phyloP scores from a whole-genome alignment of 345 rosid genomes.

The Bruguiera gymnorhiza region DNA sequence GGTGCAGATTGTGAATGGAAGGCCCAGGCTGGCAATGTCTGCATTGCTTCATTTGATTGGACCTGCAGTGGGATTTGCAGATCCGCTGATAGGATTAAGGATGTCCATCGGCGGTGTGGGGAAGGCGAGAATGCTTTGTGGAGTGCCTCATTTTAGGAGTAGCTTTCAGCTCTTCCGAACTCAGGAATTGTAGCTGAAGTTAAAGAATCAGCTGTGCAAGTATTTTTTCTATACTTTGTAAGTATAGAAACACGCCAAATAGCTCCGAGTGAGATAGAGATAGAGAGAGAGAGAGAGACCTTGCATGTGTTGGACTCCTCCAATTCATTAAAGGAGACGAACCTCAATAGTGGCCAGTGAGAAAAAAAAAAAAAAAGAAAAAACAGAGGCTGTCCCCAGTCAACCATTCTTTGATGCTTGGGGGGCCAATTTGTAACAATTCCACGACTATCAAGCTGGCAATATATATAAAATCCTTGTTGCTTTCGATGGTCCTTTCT shows the following conservation, averaged over 20 bases:
- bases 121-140: constrained; percentile 89
- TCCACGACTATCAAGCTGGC: constrained; percentile 30
- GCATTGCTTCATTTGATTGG: constrained; percentile 97
- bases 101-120: constrained; percentile 88
- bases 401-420: constrained; percentile 41
- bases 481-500: neutral
- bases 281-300: constrained; percentile 17
- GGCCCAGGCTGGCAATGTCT: constrained; percentile 94
- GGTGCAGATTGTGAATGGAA: constrained; percentile 91
- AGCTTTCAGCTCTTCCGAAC: constrained; percentile 30
- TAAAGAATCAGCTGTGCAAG: constrained; percentile 12
- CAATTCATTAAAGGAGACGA: constrained; percentile 33
- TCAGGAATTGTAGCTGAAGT: constrained; percentile 23
- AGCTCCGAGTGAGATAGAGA: constrained; percentile 1
- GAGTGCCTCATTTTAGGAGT: constrained; percentile 61
- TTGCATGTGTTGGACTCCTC: constrained; percentile 28
- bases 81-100: constrained; percentile 80
- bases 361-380: neutral
- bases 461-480: constrained; percentile 22
- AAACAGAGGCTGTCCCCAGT: constrained; percentile 11
- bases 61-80: constrained; percentile 95
- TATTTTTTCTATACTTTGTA: constrained; percentile 19
- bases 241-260: constrained; percentile 25
- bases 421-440: constrained; percentile 44
- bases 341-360: constrained; percentile 13